Conservation (phyloP, 768 basidiomycete species). For the Leccinum obscurum region DNA sequence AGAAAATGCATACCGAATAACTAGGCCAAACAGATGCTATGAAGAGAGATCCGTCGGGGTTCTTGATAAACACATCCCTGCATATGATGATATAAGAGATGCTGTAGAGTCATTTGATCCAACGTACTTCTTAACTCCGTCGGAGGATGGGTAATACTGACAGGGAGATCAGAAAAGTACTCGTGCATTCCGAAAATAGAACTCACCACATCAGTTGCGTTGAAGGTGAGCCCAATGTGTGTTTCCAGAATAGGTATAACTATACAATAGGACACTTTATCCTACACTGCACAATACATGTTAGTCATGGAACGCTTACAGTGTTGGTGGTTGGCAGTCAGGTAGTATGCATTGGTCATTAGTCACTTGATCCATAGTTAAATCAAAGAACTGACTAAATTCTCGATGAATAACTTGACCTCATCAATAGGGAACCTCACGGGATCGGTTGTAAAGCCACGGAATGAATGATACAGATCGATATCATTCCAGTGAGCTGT, state of each 20-base stretch:
- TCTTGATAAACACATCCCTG: conserved; percentile 73
- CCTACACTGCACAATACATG: background rate
- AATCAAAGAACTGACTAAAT: conserved; percentile 46
- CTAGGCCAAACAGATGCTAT: conserved; percentile 80
- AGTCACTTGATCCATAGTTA: background rate
- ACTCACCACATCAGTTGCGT: conserved; percentile 62
- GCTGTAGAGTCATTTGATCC: background rate
- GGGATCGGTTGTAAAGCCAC: conserved; percentile 72
- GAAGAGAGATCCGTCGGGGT: conserved; percentile 71
- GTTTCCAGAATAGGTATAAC: conserved; percentile 74
- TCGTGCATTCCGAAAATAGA: background rate
- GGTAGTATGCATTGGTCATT: conserved; percentile 4
- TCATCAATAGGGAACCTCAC: conserved; percentile 58
- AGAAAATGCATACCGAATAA: conserved; percentile 55
- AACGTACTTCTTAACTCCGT: conserved; percentile 55
- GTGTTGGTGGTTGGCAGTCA: conserved; percentile 32
- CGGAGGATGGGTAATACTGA: conserved; percentile 67
- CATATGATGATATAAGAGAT: background rate
- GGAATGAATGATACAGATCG: conserved; percentile 65
- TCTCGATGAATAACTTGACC: conserved; percentile 51
- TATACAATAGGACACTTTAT: conserved; percentile 20
- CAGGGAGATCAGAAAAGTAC: background rate
- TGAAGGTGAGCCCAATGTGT: conserved; percentile 55
- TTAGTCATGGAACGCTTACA: conserved; percentile 17
- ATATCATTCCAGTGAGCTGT: conserved; percentile 80